phyloP scores from a whole-genome alignment of 2,329 filamentous ascomycete species.

The Elsinoe necatrix region DNA sequence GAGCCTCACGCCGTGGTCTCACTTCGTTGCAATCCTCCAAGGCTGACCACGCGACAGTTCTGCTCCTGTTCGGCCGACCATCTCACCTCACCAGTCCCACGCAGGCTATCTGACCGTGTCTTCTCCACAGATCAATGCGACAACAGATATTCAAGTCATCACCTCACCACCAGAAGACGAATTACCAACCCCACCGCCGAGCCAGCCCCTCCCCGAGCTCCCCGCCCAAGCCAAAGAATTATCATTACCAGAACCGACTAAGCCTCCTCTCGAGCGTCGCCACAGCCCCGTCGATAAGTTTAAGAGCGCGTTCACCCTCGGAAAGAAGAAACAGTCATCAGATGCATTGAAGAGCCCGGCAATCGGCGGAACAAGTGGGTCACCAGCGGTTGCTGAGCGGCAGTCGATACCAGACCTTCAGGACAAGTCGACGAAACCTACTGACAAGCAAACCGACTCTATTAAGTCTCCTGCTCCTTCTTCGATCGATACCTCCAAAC shows the following conservation, averaged over 20 bases:
- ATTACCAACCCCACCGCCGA: constrained; percentile 21
- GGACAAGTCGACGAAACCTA: constrained; percentile 34
- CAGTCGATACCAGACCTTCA: neutral
- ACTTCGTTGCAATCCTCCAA: constrained; percentile 9
- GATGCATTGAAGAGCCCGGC: constrained; percentile 20
- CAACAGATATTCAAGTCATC: constrained; percentile 17
- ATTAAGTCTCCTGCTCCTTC: constrained; percentile 15
- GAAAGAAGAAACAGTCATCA: constrained; percentile 41
- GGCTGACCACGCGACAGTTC: constrained; percentile 13
- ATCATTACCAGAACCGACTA: constrained; percentile 5
- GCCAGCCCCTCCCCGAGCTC: constrained; percentile 30
- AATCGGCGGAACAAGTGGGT: constrained; percentile 17
- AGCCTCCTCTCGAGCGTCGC: constrained; percentile 44
- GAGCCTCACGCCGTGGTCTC: constrained; percentile 5
- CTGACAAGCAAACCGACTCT: constrained; percentile 27
- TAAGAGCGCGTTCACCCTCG: constrained; percentile 57
- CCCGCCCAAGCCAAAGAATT: constrained; percentile 24
- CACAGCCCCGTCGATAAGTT: constrained; percentile 64
- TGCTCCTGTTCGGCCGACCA: constrained; percentile 19
- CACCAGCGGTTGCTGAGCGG: constrained; percentile 17
- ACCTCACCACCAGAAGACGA: constrained; percentile 5
- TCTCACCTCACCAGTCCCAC: constrained; percentile 43
- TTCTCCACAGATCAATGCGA: constrained; percentile 35
- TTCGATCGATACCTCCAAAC: constrained; percentile 30
- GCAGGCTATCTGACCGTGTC: constrained; percentile 42